phyloP scores from a whole-genome alignment of 352 stramenopile species.

The Globisporangium mamillatum region DNA sequence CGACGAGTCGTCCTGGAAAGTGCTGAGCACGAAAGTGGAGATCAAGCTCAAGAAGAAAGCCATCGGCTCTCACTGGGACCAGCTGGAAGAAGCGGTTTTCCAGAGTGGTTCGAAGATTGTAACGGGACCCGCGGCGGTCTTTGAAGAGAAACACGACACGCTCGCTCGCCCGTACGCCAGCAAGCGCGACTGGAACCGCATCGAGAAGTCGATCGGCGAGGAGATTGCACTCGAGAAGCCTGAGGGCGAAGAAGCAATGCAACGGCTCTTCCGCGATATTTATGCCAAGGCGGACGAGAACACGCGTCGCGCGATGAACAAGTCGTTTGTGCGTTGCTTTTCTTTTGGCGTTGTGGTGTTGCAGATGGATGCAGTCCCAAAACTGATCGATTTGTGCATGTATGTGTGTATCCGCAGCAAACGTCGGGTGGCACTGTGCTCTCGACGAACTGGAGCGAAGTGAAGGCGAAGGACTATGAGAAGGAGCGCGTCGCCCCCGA shows the following conservation, averaged over 20 bases:
- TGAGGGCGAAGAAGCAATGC: constrained; percentile 89
- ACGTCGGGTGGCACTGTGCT: constrained; percentile 91
- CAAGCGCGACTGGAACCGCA: constrained; percentile 85
- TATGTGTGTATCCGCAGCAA: constrained; percentile 49
- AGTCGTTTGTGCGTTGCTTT: constrained; percentile 78
- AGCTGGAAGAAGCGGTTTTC: constrained; percentile 61
- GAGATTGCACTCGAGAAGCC: constrained; percentile 87
- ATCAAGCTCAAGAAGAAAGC: constrained; percentile 79
- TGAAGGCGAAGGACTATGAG: constrained; percentile 89
- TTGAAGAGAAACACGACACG: constrained; percentile 49
- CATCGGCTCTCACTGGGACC: constrained; percentile 58
- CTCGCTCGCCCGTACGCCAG: constrained; percentile 76
- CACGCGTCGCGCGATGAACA: constrained; percentile 91
- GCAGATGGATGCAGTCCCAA: not conserved
- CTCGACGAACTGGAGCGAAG: constrained; percentile 91
- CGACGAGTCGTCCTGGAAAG: constrained; percentile 49
- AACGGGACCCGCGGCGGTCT: constrained; percentile 54
- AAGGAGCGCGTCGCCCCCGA: constrained; percentile 78
- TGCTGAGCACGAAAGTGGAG: constrained; percentile 77
- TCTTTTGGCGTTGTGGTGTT: not conserved
- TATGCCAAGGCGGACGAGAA: constrained; percentile 90
- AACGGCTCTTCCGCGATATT: constrained; percentile 92
- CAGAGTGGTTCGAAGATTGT: constrained; percentile 42
- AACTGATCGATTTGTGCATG: not conserved
- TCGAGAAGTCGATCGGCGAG: constrained; percentile 77